Percentiles rank a stretch among this genome's conserved stretches.
These are phyloP conservation scores for Chimonanthus praecox DNA, from an alignment of 164 flowering plant species.

Conservation along the genomic window DNA sequence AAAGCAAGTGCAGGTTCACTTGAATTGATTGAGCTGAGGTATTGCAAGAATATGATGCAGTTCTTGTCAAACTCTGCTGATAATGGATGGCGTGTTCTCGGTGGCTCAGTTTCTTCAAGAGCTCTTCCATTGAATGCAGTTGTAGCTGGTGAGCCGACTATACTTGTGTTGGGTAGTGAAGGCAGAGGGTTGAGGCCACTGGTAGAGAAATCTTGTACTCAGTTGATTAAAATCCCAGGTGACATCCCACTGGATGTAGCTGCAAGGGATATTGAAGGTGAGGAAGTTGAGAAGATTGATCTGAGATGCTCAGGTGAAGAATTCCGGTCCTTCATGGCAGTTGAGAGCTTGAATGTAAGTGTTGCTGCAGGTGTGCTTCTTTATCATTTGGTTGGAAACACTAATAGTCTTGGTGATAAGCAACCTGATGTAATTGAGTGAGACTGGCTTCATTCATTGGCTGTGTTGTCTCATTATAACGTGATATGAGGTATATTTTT, in stretches of 20 bases:
- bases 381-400: slow-evolving; percentile 69
- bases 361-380: slow-evolving; percentile 98
- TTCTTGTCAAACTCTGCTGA: slow-evolving; percentile 70
- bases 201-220: slow-evolving; percentile 88
- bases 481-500: not conserved
- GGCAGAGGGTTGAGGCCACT: slow-evolving; percentile 93
- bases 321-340: slow-evolving; percentile 77
- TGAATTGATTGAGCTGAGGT: slow-evolving; percentile 82
- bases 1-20: slow-evolving; percentile 99
- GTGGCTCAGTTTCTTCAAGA: slow-evolving; percentile 77
- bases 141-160: slow-evolving; percentile 64
- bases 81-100: slow-evolving; percentile 94
- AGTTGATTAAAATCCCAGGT: slow-evolving; percentile 70
- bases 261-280: slow-evolving; percentile 32
- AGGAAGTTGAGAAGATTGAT: slow-evolving; percentile 22
- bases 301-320: slow-evolving; percentile 31
- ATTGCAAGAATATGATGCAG: slow-evolving; percentile 98
- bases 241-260: slow-evolving; percentile 39
- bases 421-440: slow-evolving; percentile 15
- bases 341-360: slow-evolving; percentile 98
- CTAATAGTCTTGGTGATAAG: slow-evolving; percentile 14
- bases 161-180: slow-evolving; percentile 94
- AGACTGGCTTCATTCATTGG: not conserved
- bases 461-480: not conserved
- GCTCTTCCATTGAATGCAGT: slow-evolving; percentile 69